Evolutionary conservation across 1,139 yeast genomes (phyloP).

Genomic region (Blastobotrys buckinghamii): DNA sequence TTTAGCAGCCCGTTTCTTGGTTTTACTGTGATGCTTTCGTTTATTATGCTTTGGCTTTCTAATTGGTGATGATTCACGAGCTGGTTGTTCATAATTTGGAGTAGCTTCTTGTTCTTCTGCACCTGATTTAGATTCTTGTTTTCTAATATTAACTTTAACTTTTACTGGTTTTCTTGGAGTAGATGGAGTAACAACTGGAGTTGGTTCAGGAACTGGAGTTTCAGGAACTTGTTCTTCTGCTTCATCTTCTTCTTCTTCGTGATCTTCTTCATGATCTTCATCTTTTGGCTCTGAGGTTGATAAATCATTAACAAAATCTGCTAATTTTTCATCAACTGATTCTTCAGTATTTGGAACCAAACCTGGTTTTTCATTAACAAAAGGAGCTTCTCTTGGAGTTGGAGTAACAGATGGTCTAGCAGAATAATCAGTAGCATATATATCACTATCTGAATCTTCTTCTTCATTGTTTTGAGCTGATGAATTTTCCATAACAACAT

Average conservation of each 20-base stretch:
- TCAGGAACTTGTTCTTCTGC: background rate
- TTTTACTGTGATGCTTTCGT: background rate
- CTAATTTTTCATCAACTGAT: background rate
- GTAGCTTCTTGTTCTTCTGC: background rate
- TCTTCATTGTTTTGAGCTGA: conserved; percentile 8
- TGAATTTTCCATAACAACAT: background rate
- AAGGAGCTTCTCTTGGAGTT: conserved; percentile 7
- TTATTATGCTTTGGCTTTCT: background rate
- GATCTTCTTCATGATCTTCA: background rate
- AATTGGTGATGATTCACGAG: background rate
- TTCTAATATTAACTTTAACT: conserved; percentile 3
- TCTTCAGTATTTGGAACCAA: background rate
- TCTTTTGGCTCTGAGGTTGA: background rate
- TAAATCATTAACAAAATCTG: conserved; percentile 4
- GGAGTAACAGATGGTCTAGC: background rate
- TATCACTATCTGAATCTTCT: conserved; percentile 5
- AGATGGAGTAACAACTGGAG: conserved; percentile 1
- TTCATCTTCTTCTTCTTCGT: background rate
- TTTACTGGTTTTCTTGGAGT: background rate
- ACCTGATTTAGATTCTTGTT: background rate
- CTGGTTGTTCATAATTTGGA: background rate
- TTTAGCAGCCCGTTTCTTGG: background rate
- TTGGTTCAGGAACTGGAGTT: too few relatives aligned
- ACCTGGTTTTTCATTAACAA: background rate
- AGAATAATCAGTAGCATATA: background rate